Evolutionary conservation across 164 flowering plant species (phyloP).

Genomic region (Euptelea pleiosperma): DNA sequence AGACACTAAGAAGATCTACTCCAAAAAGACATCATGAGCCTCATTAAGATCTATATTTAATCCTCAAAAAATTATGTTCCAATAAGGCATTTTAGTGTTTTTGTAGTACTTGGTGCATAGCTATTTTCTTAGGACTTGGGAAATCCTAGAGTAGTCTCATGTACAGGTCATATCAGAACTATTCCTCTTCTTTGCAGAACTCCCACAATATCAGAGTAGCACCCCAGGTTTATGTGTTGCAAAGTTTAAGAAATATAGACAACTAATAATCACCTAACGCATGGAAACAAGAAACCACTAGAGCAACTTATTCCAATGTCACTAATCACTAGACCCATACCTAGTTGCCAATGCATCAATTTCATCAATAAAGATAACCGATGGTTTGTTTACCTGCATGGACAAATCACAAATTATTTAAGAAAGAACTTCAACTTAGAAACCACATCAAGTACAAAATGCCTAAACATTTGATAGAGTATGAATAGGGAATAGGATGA

Average conservation of each 20-base stretch:
- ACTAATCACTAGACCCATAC: conserved; percentile 31
- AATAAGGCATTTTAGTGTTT: too few species aligned
- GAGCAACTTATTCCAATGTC: not conserved
- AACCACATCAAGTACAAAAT: not conserved
- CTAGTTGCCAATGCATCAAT: conserved; percentile 93
- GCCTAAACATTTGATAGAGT: not conserved
- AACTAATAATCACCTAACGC: not conserved
- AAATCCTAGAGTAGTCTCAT: too few species aligned
- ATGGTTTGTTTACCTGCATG: conserved; percentile 91
- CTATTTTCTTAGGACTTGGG: too few species aligned
- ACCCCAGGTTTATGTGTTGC: not conserved
- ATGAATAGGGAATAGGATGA: not conserved
- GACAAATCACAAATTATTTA: conserved; percentile 11
- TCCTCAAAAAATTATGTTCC: too few species aligned
- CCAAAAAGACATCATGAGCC: not conserved
- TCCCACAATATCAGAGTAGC: too few species aligned
- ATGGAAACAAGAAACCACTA: conserved; percentile 3
- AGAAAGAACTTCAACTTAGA: not conserved
- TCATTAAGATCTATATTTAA: too few species aligned
- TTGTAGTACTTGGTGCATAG: too few species aligned
- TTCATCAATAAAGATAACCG: conserved; percentile 96
- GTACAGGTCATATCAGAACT: not conserved
- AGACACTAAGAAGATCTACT: too few species aligned
- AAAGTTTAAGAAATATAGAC: not conserved
- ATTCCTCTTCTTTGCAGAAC: not conserved